Percentiles rank a stretch among this genome's conserved stretches.
Evolutionary conservation across 2,329 filamentous ascomycete species (phyloP).

Genomic region (Coniosporium tulheliwenetii): DNA sequence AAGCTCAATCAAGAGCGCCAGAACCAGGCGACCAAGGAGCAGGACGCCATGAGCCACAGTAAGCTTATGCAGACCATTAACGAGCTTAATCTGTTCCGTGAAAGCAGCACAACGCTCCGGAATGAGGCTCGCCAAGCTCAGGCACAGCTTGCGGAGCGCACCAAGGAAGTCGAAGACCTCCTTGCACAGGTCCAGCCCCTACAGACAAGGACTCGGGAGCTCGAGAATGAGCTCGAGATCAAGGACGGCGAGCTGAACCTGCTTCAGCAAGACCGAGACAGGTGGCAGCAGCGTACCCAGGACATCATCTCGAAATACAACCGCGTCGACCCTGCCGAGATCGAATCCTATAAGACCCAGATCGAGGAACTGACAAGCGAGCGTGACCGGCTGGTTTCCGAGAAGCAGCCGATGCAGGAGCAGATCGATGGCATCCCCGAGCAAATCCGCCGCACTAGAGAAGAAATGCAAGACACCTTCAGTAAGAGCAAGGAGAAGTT

Average conservation of each 20-base stretch:
- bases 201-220: constrained; percentile 61
- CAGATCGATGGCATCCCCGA: constrained; percentile 32
- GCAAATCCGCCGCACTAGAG: constrained; percentile 28
- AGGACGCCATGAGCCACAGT: constrained; percentile 63
- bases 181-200: constrained; percentile 65
- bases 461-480: constrained; percentile 25
- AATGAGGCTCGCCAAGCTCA: constrained; percentile 73
- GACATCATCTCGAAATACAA: constrained; percentile 94
- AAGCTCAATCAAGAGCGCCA: constrained; percentile 84
- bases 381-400: constrained; percentile 34
- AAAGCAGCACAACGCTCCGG: constrained; percentile 82
- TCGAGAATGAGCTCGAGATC: constrained; percentile 66
- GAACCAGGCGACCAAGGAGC: constrained; percentile 55
- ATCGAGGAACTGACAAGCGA: constrained; percentile 42
- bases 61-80: constrained; percentile 90
- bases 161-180: constrained; percentile 58
- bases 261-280: constrained; percentile 78
- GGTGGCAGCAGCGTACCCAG: constrained; percentile 91
- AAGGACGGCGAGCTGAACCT: constrained; percentile 81
- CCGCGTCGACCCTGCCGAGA: constrained; percentile 80
- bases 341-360: constrained; percentile 74
- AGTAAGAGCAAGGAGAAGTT: constrained; percentile 22
- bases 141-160: constrained; percentile 59
- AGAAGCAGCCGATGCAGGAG: constrained; percentile 33
- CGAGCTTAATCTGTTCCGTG: constrained; percentile 87